phyloP scores from a whole-genome alignment of 768 basidiomycete genomes.

The Vararia minispora region DNA sequence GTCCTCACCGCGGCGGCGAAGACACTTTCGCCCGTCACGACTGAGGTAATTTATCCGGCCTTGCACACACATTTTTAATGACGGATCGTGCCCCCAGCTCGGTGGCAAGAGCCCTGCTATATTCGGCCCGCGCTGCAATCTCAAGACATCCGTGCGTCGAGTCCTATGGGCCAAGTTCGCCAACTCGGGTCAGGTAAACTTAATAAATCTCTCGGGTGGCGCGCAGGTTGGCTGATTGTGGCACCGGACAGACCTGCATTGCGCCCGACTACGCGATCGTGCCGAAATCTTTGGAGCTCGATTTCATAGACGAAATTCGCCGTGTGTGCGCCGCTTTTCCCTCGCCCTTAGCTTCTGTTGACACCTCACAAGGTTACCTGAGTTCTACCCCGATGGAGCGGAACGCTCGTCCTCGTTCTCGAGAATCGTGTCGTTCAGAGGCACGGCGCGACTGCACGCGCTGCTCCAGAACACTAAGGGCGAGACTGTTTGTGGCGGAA shows the following conservation, averaged over 20 bases:
- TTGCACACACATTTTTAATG: slow-evolving; percentile 14
- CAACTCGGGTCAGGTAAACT: slow-evolving; percentile 45
- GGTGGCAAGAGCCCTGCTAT: slow-evolving; percentile 68
- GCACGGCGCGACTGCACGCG: no score
- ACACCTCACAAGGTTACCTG: no score
- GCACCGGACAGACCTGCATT: slow-evolving; percentile 43
- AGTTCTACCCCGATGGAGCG: no score
- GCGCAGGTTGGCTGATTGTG: neutral
- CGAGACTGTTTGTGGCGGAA: no score
- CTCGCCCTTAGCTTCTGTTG: no score
- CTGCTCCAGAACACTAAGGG: no score
- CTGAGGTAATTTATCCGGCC: slow-evolving; percentile 26
- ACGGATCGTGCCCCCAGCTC: slow-evolving; percentile 27
- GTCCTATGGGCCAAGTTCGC: slow-evolving; percentile 66
- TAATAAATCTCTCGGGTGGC: neutral
- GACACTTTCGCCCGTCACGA: slow-evolving; percentile 52
- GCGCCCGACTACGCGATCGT: slow-evolving; percentile 43
- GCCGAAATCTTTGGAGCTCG: slow-evolving; percentile 31
- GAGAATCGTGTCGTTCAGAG: no score
- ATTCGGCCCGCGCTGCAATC: slow-evolving; percentile 54
- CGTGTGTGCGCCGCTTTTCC: no score
- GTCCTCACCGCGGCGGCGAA: slow-evolving; percentile 66
- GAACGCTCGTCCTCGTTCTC: no score
- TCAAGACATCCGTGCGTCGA: slow-evolving; percentile 51
- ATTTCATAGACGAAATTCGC: no score